Base-by-base conservation (phyloP, 2,329 filamentous ascomycete genomes). In the Hirsutella rhossiliensis region DNA sequence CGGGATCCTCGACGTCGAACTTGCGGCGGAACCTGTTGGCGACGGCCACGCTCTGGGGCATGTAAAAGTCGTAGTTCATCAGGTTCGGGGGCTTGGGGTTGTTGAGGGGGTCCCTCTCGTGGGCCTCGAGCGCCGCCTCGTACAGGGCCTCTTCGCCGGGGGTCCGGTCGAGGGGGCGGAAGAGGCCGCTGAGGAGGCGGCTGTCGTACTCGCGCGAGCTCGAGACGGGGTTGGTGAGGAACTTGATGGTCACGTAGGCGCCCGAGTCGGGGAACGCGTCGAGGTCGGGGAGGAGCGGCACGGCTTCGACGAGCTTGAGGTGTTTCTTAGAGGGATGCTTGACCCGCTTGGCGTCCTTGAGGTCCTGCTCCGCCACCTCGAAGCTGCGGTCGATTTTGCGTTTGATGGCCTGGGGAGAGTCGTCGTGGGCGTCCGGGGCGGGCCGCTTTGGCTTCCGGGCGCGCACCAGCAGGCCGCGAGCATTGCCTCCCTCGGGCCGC, bases 231-330 rank as follows among this genome's bases (percentile, higher is more conserved):
- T 80, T 81, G 50, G 73, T 78, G 42, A 72, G 71, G 61, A 84
- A 83, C 61, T 84, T 84, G 64, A 84, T 70, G 13, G 79, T 78
- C 49, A 82, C 75, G 56, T 84, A 84, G 48, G 79, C 78, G 44
- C 80, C 80, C 3, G 75, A 76, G 59, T 84, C 80, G 40, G 80
- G 78, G 64, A 82, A 82, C n/a, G 78, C 75, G 47, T 81, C 75
- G 37, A 80, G 68, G 54, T 84, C 80, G 6, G 80, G 80, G 17
- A 84, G 61, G 34, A 84, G 61, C 27, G 79, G 78, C 47, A 71
- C 74, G 17, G 75, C 73, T 38, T 80, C 75, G 15, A 80, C 68
- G 4, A 81, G 63, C 53, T 72, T 73, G 47, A 82, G 60, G 50
- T 75, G 58, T 52, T 66, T 72, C 62, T 78, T 80, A 40, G 69